These are phyloP conservation scores for Neurospora africana DNA, from an alignment of 495 filamentous ascomycete species.

Conservation along the genomic window DNA sequence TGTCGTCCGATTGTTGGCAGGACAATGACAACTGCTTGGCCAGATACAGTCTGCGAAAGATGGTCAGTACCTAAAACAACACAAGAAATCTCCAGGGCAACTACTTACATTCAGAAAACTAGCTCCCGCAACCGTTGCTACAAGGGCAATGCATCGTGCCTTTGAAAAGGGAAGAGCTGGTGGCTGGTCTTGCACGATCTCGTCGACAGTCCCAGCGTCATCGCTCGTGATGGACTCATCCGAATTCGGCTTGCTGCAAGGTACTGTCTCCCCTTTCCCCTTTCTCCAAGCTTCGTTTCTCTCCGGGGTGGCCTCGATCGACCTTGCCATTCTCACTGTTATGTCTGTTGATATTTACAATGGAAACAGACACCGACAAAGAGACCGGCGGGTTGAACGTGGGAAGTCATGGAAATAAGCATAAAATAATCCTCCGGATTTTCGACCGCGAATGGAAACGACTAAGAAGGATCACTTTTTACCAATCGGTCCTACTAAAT, in stretches of 20 bases:
- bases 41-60: constrained; percentile 41
- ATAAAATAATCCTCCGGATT: background rate
- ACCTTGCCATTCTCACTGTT: background rate
- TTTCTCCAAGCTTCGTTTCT: background rate
- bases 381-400: background rate
- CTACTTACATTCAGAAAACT: constrained; percentile 43
- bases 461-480: background rate
- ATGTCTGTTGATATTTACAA: background rate
- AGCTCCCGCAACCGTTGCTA: constrained; percentile 41
- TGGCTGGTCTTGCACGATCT: background rate
- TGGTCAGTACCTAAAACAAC: background rate
- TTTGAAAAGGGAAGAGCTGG: constrained; percentile 32
- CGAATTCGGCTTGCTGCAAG: background rate
- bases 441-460: background rate
- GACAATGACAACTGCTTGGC: constrained; percentile 51
- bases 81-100: no score
- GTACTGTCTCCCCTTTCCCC: background rate
- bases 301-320: background rate
- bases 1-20: constrained; percentile 46
- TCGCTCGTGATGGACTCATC: background rate
- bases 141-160: constrained; percentile 36
- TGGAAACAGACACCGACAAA: background rate
- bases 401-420: background rate
- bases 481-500: background rate
- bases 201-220: background rate